phyloP scores from a whole-genome alignment of 768 basidiomycete species.

The Amylocystis lapponica region DNA sequence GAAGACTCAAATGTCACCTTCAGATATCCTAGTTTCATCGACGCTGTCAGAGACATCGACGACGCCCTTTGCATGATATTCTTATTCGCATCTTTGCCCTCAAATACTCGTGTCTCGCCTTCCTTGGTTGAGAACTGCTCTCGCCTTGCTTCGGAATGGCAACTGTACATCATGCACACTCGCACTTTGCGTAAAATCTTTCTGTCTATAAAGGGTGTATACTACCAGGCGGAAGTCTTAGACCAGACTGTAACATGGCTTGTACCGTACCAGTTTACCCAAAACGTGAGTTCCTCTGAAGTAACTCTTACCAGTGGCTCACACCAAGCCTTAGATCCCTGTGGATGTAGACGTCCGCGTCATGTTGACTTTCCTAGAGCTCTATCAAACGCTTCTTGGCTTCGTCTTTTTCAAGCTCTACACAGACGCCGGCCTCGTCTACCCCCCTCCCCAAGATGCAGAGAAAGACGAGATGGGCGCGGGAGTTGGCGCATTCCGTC shows the following conservation, averaged over 20 bases:
- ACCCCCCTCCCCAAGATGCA: constrained; percentile 88
- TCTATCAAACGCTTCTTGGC: constrained; percentile 93
- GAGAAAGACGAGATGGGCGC: constrained; percentile 81
- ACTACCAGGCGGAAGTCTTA: constrained; percentile 94
- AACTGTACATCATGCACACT: constrained; percentile 89
- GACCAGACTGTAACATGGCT: constrained; percentile 94
- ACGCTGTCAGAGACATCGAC: constrained; percentile 93
- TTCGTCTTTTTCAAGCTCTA: constrained; percentile 99
- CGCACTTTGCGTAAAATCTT: constrained; percentile 84
- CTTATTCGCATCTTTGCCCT: constrained; percentile 87
- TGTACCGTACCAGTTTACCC: constrained; percentile 95
- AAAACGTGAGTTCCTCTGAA: constrained; percentile 53
- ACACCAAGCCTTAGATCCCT: constrained; percentile 57
- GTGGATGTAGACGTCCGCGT: constrained; percentile 95
- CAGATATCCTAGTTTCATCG: constrained; percentile 95
- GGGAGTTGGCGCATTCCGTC: constrained; percentile 81
- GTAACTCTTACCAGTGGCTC: background rate
- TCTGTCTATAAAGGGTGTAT: constrained; percentile 95
- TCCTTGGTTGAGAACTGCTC: constrained; percentile 87
- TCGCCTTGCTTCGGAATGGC: constrained; percentile 92
- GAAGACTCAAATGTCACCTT: background rate
- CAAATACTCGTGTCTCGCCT: constrained; percentile 74
- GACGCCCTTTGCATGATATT: constrained; percentile 95
- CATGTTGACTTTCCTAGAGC: constrained; percentile 95
- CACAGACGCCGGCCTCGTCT: constrained; percentile 86